A percentile compares a stretch with the other conserved stretches of the same genome.
Conservation (phyloP, 768 basidiomycete species). For the Podaxis sp. region DNA sequence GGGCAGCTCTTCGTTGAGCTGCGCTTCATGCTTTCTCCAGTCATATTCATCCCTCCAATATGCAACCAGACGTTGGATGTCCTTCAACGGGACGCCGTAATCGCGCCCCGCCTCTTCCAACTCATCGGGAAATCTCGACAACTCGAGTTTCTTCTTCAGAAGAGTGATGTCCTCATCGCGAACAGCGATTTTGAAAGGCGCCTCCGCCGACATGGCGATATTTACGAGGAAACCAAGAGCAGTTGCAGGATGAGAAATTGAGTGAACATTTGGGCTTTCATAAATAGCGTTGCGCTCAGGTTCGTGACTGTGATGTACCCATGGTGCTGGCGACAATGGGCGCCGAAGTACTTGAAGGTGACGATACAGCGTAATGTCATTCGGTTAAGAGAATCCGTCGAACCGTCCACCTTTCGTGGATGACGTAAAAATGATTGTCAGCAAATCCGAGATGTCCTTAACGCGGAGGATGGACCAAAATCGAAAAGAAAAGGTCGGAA, state of each 20-base stretch:
- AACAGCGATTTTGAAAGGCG: constrained; percentile 39
- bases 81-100: constrained; percentile 50
- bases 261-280: neutral
- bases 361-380: no score
- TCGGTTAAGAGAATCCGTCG: no score
- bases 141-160: constrained; percentile 40
- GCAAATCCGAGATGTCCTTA: no score
- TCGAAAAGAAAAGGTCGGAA: no score
- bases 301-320: no score
- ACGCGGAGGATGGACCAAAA: no score
- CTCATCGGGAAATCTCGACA: constrained; percentile 44
- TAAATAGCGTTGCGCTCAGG: no score
- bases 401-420: no score
- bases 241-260: neutral
- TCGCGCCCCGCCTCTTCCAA: constrained; percentile 28
- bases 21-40: constrained; percentile 51
- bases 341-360: no score
- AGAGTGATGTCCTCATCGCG: constrained; percentile 33
- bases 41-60: constrained; percentile 52
- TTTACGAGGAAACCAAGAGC: neutral
- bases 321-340: no score
- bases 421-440: no score
- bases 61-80: constrained; percentile 42
- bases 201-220: constrained; percentile 22
- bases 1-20: constrained; percentile 49